These are phyloP conservation scores for Yamadazyma friedrichii DNA, from an alignment of 1,139 yeast species.

Conservation along the genomic window DNA sequence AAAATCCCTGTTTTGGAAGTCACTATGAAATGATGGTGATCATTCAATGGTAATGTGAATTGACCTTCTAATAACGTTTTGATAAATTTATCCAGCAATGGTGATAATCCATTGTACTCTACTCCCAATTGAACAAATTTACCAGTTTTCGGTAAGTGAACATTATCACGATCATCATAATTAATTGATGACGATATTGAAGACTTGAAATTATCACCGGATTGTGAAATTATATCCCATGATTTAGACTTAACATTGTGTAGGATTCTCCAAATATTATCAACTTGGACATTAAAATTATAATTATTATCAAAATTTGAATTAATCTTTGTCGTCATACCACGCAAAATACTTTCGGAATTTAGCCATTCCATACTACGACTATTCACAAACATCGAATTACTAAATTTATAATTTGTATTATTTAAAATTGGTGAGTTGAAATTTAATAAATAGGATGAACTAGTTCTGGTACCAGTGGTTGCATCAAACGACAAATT, in stretches of 20 bases:
- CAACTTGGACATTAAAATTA: slow-evolving; percentile 63
- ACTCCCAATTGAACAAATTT: slow-evolving; percentile 47
- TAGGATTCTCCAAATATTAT: slow-evolving; percentile 63
- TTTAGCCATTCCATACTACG: slow-evolving; percentile 61
- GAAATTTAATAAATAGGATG: slow-evolving; percentile 66
- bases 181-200: slow-evolving; percentile 50
- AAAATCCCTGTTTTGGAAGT: slow-evolving; percentile 55
- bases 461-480: slow-evolving; percentile 74
- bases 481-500: slow-evolving; percentile 71
- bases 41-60: slow-evolving; percentile 26
- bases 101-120: slow-evolving; percentile 55
- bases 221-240: slow-evolving; percentile 35
- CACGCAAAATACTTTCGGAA: slow-evolving; percentile 60
- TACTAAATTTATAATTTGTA: slow-evolving; percentile 54
- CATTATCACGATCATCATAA: slow-evolving; percentile 59
- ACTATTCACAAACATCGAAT: slow-evolving; percentile 55
- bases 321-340: slow-evolving; percentile 53
- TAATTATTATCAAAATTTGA: slow-evolving; percentile 21
- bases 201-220: slow-evolving; percentile 64
- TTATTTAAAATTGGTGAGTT: slow-evolving; percentile 59
- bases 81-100: slow-evolving; percentile 30
- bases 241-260: slow-evolving; percentile 41
- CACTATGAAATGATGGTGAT: slow-evolving; percentile 35
- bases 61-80: slow-evolving; percentile 52
- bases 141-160: slow-evolving; percentile 61